Base-by-base conservation (phyloP, 1,284 basidiomycete genomes). In the Inonotus hispidus region DNA sequence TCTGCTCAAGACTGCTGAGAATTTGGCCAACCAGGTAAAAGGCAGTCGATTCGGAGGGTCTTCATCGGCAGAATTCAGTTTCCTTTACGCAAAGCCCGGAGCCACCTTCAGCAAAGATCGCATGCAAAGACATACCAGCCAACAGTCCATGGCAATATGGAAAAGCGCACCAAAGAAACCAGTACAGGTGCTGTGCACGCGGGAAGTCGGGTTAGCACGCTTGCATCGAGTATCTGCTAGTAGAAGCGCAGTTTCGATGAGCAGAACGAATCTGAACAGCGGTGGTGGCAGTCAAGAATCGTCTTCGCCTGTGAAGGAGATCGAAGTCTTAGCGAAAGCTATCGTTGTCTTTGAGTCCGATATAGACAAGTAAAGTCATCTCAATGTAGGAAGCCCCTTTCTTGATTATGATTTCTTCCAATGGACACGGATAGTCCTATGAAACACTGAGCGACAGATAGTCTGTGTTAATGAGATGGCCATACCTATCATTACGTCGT, bases 71-170 rank as follows among this genome's bases (percentile, higher is more conserved):
- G 53, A 49, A 32, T 62, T 59, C 50, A 59, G 46, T 23, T 35
- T 62, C 23, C 61, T 62, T 19, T 62, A 49, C 45, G 56, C 57
- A 50, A 45, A 39, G 39, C 61, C 61, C 16, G 57, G 56, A 14
- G 53, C 56, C 4, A 29, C 52, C n/a, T 55, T 54, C 49, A 62
- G 59, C 56, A 62, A 59, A 32, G 52, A 62, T 25, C 45, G 50
- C 32, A 62, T 62, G 61, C 61, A 62, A 43, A 58, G 45, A n/a
- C 39, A 54, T n/a, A 32, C 52, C 8, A 21, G 39, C 21, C 45
- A 49, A 38, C 39, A 53, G 10, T 37, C 38, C 8, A 58, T 56
- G 27, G 23, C 45, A 7, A 49, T 46, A 23, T 59, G 56, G 49
- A 62, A 58, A 38, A 43, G 52, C 14, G 10, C 56, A 16, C 27